Base-by-base conservation (phyloP, 371 early-diverging fungal genomes). In the Smittium culicis region DNA sequence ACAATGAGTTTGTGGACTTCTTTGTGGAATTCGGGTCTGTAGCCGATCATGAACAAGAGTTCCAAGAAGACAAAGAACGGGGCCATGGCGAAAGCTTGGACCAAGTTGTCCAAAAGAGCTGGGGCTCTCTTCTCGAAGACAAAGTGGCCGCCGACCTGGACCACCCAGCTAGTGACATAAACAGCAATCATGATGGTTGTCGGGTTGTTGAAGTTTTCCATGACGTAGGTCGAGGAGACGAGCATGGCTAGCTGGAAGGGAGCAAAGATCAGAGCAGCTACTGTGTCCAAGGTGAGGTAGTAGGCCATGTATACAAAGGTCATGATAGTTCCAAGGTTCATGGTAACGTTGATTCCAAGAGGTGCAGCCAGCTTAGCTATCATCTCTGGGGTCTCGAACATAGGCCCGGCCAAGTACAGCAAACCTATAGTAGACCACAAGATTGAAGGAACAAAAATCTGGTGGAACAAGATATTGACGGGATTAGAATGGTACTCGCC, bases 61-160 rank as follows among this genome's bases (percentile, higher is more conserved):
- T 96, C 96, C 34, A 90, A 80, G 68, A 85, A 93, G 2, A 96
- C 94, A 78, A 96, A 96, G 75, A 94, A 89, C 25, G 93, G 94
- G 16, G 96, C 97, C 65, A 93, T 86, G 31, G 93, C 87, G 30
- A 94, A 65, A 1, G 97, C 94, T 83, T 94, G 94, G 30, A 66
- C 8, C 54, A 66, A 54, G 69, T 91, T 92, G 67, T 95, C 93
- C 54, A 89, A 65, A 45, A 96, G 73, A 32, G 92, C 93, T 1
- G 97, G 97, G 0, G 89, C 87, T 70, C 96, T 85, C 70, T 85
- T 87, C 71, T 96, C 97, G 32, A 80, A 85, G 28, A 90, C 75
- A 59, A 87, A 88, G 68, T 96, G 96, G 33, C 92, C 91, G 65
- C 86, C 70, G 74, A 96, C 90, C 77, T 96, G 96, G n/a, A 83